Evolutionary conservation across 2,329 filamentous ascomycete genomes (phyloP).

Genomic region (Fusarium redolens): DNA sequence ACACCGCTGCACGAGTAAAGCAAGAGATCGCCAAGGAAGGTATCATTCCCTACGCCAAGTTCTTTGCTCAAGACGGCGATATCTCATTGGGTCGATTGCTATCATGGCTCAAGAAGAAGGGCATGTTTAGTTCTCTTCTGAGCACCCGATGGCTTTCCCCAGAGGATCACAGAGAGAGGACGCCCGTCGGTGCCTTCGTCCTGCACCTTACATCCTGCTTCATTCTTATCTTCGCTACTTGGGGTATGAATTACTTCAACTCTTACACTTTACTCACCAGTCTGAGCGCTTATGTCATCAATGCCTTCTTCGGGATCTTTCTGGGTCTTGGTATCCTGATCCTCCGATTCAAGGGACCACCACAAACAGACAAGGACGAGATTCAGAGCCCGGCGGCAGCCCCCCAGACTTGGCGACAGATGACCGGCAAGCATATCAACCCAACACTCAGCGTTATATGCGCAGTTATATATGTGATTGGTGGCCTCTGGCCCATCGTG

Average conservation of each 20-base stretch:
- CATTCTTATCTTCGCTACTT: constrained; percentile 52
- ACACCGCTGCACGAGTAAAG: constrained; percentile 65
- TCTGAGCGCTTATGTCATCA: constrained; percentile 50
- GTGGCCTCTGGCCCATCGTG: constrained; percentile 49
- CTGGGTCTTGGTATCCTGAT: constrained; percentile 52
- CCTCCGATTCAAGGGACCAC: constrained; percentile 50
- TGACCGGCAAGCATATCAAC: constrained; percentile 48
- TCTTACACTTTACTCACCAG: constrained; percentile 50
- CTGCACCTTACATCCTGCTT: constrained; percentile 51
- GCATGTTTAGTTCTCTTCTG: constrained; percentile 46
- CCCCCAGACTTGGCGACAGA: constrained; percentile 46
- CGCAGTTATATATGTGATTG: constrained; percentile 47
- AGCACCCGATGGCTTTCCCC: constrained; percentile 48
- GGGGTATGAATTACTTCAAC: constrained; percentile 33
- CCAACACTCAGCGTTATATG: constrained; percentile 48
- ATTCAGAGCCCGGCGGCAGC: constrained; percentile 17
- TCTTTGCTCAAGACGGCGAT: constrained; percentile 57
- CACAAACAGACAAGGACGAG: constrained; percentile 35
- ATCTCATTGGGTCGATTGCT: constrained; percentile 50
- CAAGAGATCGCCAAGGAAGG: constrained; percentile 71
- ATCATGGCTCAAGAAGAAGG: constrained; percentile 46
- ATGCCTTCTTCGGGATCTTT: constrained; percentile 50
- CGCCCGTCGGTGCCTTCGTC: constrained; percentile 51
- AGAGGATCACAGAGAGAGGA: constrained; percentile 51
- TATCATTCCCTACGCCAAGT: constrained; percentile 61